These are phyloP conservation scores for Heimioporus sp. DNA, from an alignment of 768 basidiomycete genomes.

Conservation along the genomic window DNA sequence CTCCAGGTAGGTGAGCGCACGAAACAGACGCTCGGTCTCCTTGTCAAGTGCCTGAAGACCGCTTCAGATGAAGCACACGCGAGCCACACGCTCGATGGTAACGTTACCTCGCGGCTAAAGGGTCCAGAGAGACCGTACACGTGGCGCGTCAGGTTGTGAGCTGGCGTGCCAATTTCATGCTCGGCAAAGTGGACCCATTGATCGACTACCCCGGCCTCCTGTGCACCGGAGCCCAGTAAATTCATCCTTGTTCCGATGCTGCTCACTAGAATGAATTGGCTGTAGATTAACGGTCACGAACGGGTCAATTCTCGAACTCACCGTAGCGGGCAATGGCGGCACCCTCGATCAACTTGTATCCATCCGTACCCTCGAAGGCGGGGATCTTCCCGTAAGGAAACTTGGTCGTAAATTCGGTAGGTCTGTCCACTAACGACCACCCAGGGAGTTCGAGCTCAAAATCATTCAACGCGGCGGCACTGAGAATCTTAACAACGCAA, in stretches of 20 bases:
- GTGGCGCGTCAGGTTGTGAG: no score
- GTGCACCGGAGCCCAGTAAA: conserved; percentile 9
- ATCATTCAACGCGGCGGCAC: conserved; percentile 10
- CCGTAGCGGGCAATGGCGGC: conserved; percentile 17
- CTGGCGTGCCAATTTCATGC: no score
- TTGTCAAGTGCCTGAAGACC: no score
- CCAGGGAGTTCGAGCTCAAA: conserved; percentile 10
- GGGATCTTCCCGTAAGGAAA: conserved; percentile 21
- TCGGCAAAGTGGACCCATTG: no score
- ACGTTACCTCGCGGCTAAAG: no score
- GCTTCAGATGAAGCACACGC: no score
- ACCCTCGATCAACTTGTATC: conserved; percentile 17
- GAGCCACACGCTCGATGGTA: no score
- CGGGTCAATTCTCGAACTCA: neutral
- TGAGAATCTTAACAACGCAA: neutral
- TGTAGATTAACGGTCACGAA: neutral
- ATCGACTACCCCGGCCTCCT: conserved; percentile 13
- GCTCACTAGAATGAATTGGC: conserved; percentile 7
- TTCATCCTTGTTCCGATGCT: conserved; percentile 6
- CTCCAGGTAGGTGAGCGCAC: conserved; percentile 17
- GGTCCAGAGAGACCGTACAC: no score
- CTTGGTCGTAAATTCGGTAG: conserved; percentile 8
- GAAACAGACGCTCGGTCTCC: no score
- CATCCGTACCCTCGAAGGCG: conserved; percentile 15
- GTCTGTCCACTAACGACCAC: conserved; percentile 8